Evolutionary conservation across 306 rosid species (phyloP).

Genomic region (Elaeagnus macrophylla): DNA sequence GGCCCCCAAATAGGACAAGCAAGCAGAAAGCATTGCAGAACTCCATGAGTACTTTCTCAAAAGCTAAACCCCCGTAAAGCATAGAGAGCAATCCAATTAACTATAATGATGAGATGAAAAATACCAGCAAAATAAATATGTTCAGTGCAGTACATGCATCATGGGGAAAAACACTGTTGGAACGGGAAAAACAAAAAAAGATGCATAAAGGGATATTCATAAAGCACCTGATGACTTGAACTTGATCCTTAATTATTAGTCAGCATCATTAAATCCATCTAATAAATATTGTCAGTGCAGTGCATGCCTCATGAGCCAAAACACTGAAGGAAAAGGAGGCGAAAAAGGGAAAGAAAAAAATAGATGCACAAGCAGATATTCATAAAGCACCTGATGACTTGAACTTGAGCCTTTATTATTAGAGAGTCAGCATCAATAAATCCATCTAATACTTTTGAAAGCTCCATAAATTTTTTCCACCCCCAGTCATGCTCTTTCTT

Average conservation of each 20-base stretch:
- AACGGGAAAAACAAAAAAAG: neutral
- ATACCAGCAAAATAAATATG: neutral
- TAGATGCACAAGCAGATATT: neutral
- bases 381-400: slow-evolving; percentile 78
- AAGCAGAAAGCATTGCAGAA: too few species aligned
- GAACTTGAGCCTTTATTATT: slow-evolving; percentile 98
- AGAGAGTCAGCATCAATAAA: slow-evolving; percentile 89
- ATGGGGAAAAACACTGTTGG: too few species aligned
- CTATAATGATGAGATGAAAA: neutral
- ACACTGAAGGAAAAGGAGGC: neutral
- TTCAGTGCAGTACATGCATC: too few species aligned
- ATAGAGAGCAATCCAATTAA: too few species aligned
- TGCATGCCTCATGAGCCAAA: too few species aligned
- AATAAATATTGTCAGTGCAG: slow-evolving; percentile 10
- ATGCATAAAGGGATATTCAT: slow-evolving; percentile 4
- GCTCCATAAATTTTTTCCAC: slow-evolving; percentile 99
- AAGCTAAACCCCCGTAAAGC: neutral
- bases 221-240: slow-evolving; percentile 92
- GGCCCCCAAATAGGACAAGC: too few species aligned
- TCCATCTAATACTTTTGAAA: slow-evolving; percentile 88
- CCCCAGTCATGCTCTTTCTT: slow-evolving; percentile 99
- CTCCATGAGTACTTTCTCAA: neutral
- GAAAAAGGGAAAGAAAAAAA: neutral
- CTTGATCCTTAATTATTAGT: slow-evolving; percentile 97
- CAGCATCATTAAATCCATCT: slow-evolving; percentile 92